Percentiles rank a stretch among this genome's conserved stretches.
Evolutionary conservation across 345 rosid species (phyloP).

Genomic region (Sapria himalayana): DNA sequence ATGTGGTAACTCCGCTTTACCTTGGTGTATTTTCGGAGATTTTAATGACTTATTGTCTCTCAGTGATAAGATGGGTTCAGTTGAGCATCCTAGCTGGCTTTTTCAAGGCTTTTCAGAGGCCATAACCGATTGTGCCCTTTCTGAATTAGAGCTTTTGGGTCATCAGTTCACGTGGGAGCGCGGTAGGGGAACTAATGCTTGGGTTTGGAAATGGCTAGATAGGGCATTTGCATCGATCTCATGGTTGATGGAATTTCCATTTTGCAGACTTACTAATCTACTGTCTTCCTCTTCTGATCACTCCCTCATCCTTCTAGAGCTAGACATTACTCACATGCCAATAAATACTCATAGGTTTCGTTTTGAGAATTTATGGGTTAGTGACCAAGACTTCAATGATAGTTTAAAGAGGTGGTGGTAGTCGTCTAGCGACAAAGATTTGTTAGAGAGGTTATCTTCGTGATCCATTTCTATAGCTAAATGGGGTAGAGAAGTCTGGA

Average conservation of each 20-base stretch:
- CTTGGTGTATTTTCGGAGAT: background rate
- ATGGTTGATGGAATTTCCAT: background rate
- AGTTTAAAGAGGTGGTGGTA: background rate
- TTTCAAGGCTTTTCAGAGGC: background rate
- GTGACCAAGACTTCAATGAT: no score
- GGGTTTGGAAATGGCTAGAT: background rate
- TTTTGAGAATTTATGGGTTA: no score
- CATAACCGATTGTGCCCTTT: background rate
- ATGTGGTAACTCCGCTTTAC: background rate
- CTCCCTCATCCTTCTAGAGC: background rate
- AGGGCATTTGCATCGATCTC: background rate
- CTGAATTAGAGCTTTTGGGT: background rate
- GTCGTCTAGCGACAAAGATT: background rate
- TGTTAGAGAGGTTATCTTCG: background rate
- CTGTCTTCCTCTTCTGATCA: background rate
- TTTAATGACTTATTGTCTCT: background rate
- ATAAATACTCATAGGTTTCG: background rate
- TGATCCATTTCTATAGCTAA: background rate
- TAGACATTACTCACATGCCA: background rate
- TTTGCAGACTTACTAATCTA: background rate
- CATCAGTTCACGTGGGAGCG: background rate
- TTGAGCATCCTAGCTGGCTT: background rate
- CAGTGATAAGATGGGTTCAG: background rate
- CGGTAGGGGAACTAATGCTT: background rate
- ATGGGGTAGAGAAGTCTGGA: no score